Evolutionary conservation across 2,329 filamentous ascomycete genomes (phyloP).

Genomic region (Fonsecaea pugnacius): DNA sequence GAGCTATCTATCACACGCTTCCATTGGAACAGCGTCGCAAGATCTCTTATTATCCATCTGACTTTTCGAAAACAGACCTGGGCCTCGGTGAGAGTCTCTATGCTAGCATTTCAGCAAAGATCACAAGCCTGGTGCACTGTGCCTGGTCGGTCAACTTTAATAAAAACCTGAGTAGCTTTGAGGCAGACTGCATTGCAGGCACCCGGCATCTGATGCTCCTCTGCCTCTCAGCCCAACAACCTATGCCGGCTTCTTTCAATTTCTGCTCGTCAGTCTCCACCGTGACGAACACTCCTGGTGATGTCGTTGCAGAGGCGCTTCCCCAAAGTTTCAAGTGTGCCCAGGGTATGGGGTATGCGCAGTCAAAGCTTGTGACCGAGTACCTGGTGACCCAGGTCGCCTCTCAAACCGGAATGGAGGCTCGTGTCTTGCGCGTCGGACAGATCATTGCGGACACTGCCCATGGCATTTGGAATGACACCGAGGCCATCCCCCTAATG

Average conservation of each 20-base stretch:
- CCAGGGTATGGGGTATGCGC: conserved; percentile 57
- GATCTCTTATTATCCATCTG: conserved; percentile 53
- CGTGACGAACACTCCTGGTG: conserved; percentile 23
- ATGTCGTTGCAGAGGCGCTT: conserved; percentile 19
- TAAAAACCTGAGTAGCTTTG: conserved; percentile 60
- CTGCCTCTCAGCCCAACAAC: conserved; percentile 42
- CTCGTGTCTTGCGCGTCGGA: conserved; percentile 54
- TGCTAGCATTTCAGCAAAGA: conserved; percentile 47
- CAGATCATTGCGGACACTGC: conserved; percentile 57
- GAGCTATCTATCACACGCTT: conserved; percentile 29
- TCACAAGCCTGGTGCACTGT: conserved; percentile 63
- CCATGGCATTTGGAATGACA: conserved; percentile 57
- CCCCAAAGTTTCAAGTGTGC: conserved; percentile 24
- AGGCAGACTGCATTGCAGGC: conserved; percentile 47
- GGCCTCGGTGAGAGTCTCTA: conserved; percentile 54
- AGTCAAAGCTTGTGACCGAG: conserved; percentile 64
- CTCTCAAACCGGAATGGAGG: conserved; percentile 37
- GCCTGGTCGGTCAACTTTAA: conserved; percentile 71
- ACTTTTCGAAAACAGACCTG: conserved; percentile 53
- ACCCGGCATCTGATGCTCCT: conserved; percentile 42
- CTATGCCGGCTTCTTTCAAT: conserved; percentile 49
- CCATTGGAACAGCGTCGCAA: conserved; percentile 39
- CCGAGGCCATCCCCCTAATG: conserved; percentile 59
- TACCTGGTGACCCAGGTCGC: conserved; percentile 47
- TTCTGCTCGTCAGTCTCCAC: conserved; percentile 59